Base-by-base conservation (phyloP, 1,284 basidiomycete species). In the Melampsora americana region DNA sequence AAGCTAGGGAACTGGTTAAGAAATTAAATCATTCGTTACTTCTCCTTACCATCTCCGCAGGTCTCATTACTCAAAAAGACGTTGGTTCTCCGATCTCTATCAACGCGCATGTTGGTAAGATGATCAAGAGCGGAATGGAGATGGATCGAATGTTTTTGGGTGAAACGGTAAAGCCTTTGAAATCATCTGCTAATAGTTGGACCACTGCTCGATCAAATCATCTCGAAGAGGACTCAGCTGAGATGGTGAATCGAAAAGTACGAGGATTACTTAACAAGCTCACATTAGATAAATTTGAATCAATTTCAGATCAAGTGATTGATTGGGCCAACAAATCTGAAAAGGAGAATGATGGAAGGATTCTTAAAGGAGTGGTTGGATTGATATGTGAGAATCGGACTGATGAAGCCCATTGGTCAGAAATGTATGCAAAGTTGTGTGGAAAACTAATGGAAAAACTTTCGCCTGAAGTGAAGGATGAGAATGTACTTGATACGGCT, bases 371-470 rank as follows among this genome's bases (percentile, higher is more conserved):
- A 81, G 95, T 97, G 82, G 97, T 96, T 84, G 89, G 90, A 79
- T 89, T 97, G 71, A 92, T 98, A 61, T 97, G 96, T 83, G 94
- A 98, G 84, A 95, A 95, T 86, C 94, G 94, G 3, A 96, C 92
- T 28, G 92, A 95, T 84, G 94, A 98, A 84, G 92, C 92, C 20
- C 89, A 90, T 48, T 96, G 92, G 90, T 94, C 92, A 12, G 92
- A 93, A 85, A 96, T 97, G 92, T 97, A 98, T 83, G 95, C 95
- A 35, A 89, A 91, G 68, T 86, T 99, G 64, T 97, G 94, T 83
- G 87, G 92, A 78, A 93, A 94, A 87, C 90, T 98, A 87, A 91
- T 93, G 88, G 92, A 93, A 83, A 88, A 89, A 81, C 89, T 97
- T 81, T 92, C 90, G 80, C 86, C 89, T 56, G 89, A 90, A 65